Evolutionary conservation across 2,329 filamentous ascomycete genomes (phyloP).

Genomic region (Pezicula carpinea): DNA sequence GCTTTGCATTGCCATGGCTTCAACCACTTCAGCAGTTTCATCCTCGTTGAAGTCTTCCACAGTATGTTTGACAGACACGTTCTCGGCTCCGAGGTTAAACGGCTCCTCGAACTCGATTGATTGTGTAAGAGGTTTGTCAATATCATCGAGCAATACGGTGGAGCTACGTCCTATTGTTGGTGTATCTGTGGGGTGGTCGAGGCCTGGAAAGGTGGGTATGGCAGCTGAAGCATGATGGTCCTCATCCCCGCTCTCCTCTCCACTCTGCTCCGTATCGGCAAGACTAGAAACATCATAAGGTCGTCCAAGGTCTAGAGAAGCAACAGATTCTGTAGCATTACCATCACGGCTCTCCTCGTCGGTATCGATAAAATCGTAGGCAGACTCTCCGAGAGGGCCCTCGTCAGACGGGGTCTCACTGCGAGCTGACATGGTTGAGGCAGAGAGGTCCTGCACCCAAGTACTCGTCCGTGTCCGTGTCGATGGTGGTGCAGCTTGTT

Average conservation of each 20-base stretch:
- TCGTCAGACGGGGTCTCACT: slow-evolving; percentile 25
- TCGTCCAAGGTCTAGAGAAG: slow-evolving; percentile 28
- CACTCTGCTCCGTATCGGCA: slow-evolving; percentile 29
- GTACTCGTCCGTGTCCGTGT: slow-evolving; percentile 22
- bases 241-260: slow-evolving; percentile 28
- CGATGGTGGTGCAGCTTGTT: slow-evolving; percentile 22
- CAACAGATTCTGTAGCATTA: slow-evolving; percentile 29
- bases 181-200: slow-evolving; percentile 22
- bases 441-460: slow-evolving; percentile 24
- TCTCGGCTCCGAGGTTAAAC: slow-evolving; percentile 30
- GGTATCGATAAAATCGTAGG: slow-evolving; percentile 31
- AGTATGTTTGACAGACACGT: slow-evolving; percentile 42
- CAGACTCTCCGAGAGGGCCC: slow-evolving; percentile 25
- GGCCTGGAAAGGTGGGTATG: slow-evolving; percentile 16
- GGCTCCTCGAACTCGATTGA: slow-evolving; percentile 44
- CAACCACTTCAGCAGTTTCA: slow-evolving; percentile 33
- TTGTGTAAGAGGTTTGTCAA: slow-evolving; percentile 22
- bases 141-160: slow-evolving; percentile 21
- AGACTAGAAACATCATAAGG: slow-evolving; percentile 31
- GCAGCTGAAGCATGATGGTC: slow-evolving; percentile 11
- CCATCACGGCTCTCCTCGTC: slow-evolving; percentile 29
- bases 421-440: slow-evolving; percentile 23
- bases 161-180: slow-evolving; percentile 27
- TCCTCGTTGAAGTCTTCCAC: slow-evolving; percentile 38
- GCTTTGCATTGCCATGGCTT: slow-evolving; percentile 27